Base-by-base conservation (phyloP, 2,329 filamentous ascomycete genomes). In the Diplodia intermedia region DNA sequence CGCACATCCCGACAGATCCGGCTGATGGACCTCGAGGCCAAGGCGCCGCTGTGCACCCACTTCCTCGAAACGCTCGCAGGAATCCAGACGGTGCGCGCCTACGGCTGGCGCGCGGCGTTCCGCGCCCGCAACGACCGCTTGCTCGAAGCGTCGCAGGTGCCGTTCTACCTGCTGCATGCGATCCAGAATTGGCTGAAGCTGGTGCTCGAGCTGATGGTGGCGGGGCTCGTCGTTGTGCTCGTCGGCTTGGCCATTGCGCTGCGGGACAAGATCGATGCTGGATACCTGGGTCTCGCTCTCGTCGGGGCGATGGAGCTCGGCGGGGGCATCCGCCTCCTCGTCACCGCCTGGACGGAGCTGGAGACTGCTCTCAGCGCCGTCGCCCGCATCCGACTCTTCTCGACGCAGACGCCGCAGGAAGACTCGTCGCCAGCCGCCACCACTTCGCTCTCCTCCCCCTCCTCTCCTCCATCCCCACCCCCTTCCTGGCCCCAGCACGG, bases 281-380 rank as follows among this genome's bases (percentile, higher is more conserved):
- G 83, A 29, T 83, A 82, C 55, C 80, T 86, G 6, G 86, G 85
- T 68, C 79, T 87, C 8, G 84, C 84, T 0, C 74, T 88, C 14
- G 56, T 61, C 20, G 56, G 56, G 3, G 56, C 56, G 31, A 38
- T 61, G 40, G 50, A 50, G 5, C 71, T 80, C 0, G 72, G 73
- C 1, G 68, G 75, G 7, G 70, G 80, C 8, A 23, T 62, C 40
- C 57, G 23, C 40, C 20, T 31, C 40, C 38, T 86, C n/a, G 79
- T 86, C 8, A 74, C 80, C 0, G 82, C 80, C 55, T 89, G 86
- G 86, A 88, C 86, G 0, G 80, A 81, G 52, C 76, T 89, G 18
- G 87, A 89, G 71, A 88, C 86, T 0, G 82, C 83, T 47, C 82
- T 89, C 54, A 86, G 86, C 8, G 86, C 86, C 11, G 81, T 89